Percentiles rank a stretch among this genome's conserved stretches.
Conservation (phyloP, 169 alveolate genomes). For the Eimeria sp. region DNA sequence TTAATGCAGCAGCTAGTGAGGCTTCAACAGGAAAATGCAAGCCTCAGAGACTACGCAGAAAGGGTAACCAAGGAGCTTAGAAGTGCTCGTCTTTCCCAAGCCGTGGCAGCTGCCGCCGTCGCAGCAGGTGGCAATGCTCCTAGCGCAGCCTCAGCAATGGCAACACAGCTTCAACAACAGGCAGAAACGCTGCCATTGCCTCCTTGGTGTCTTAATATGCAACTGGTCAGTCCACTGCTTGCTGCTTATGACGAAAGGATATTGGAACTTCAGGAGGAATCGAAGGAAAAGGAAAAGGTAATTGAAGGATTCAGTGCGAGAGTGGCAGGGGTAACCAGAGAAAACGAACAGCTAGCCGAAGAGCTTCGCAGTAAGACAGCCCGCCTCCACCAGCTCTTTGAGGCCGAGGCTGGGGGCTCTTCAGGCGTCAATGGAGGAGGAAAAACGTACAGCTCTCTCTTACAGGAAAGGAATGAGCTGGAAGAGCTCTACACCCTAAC, state of each 20-base stretch:
- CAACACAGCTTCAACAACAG: conserved; percentile 61
- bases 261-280: conserved; percentile 66
- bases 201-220: conserved; percentile 84
- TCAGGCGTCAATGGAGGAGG: conserved; percentile 19
- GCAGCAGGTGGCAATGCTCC: conserved; percentile 27
- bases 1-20: conserved; percentile 80
- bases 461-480: conserved; percentile 77
- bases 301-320: conserved; percentile 62
- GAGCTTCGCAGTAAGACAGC: conserved; percentile 78
- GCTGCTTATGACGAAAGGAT: conserved; percentile 83
- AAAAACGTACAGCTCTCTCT: neutral
- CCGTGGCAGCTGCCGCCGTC: conserved; percentile 64
- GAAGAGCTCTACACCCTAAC: conserved; percentile 79
- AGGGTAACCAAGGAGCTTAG: conserved; percentile 82
- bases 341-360: conserved; percentile 81
- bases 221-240: conserved; percentile 82
- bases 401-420: conserved; percentile 48
- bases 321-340: conserved; percentile 65
- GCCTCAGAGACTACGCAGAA: conserved; percentile 78
- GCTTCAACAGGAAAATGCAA: conserved; percentile 79
- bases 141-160: conserved; percentile 2
- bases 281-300: conserved; percentile 66
- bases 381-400: conserved; percentile 76
- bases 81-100: conserved; percentile 59
- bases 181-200: conserved; percentile 78